Evolutionary conservation across 164 flowering plant species (phyloP), one percentile per base, ranked within the genome.

Genomic region (Aristolochia fimbriata): DNA sequence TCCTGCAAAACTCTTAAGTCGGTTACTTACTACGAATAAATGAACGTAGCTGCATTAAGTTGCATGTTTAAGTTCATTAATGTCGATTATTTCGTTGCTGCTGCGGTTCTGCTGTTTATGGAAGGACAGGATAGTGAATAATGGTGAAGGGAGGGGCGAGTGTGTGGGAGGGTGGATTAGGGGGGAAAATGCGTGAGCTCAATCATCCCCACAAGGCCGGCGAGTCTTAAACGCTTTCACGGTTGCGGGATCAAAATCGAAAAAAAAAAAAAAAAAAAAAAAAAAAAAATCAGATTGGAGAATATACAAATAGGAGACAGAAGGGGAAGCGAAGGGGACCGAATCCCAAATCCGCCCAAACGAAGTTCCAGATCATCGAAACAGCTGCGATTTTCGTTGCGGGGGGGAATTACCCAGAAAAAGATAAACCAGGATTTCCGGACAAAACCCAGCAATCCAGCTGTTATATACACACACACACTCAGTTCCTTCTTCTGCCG

Each of bases 161-260:
- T 8, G 23, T 14, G 37, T 15, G 58, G n/a, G 27, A 6, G 58
- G 22, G 19, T 6, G 43, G 30, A 19, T 21, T 19, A 7, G 43
- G 1, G 43, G 12, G 43, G 8, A 5, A 37, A 7, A 37, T 6
- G 43, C 43, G 43, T 37, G 43, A 37, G 12, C 43, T 37, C 43
- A 37, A 37, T 10, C 43, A 56, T 27, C 45, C 46, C 59, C 45
- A 22, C 59, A 19, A 15, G 10, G 37, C 63, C 53, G 55, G 50
- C 47, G 41, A 47, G 65, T 55, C 27, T 61, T 65, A 59, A 65
- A 51, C 20, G 51, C 15, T 31, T 55, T 66, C 60, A 66, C 70
- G 57, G 60, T 66, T 61, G 55, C 22, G 6, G 37, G 17, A 22
- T 46, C 31, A 24, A 60, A 59, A 12, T 20, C 19, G 23, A 1